Percentiles rank a stretch among this genome's conserved stretches.
phyloP scores from a whole-genome alignment of 83 land plant genomes.

The Larix sibirica region DNA sequence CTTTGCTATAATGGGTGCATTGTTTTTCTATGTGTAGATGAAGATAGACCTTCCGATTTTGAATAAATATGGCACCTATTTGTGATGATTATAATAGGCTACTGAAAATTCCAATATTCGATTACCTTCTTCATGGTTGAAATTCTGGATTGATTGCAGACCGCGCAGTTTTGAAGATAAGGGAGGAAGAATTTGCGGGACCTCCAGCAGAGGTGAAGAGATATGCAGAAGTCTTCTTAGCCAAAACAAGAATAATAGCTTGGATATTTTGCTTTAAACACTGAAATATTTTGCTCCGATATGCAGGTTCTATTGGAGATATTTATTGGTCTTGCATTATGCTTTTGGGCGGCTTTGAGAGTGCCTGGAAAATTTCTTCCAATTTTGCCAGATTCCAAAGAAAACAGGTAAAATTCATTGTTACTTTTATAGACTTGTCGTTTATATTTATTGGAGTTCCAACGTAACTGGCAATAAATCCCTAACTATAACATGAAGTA shows the following conservation, averaged over 20 bases:
- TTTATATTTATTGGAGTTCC: not conserved
- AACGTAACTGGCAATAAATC: not conserved
- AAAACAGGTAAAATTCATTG: conserved; percentile 51
- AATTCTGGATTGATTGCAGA: conserved; percentile 34
- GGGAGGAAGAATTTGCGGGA: conserved; percentile 62
- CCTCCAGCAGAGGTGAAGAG: conserved; percentile 51
- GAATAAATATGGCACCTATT: not conserved
- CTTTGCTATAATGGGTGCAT: not conserved
- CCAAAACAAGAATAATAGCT: not conserved
- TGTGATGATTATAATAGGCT: not conserved
- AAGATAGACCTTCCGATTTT: not conserved
- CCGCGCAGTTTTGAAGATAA: conserved; percentile 60
- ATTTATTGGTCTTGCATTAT: conserved; percentile 47
- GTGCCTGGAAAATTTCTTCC: conserved; percentile 62
- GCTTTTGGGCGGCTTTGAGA: conserved; percentile 62
- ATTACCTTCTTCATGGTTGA: not conserved
- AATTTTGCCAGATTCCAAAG: conserved; percentile 62
- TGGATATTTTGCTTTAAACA: not conserved
- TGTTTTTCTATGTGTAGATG: not conserved
- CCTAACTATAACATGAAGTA: not conserved
- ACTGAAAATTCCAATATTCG: not conserved
- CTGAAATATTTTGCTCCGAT: not conserved
- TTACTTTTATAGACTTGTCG: not conserved
- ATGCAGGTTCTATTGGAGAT: conserved; percentile 63
- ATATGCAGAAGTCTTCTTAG: not conserved